Evolutionary conservation across 176 grass and related monocot genomes (phyloP).

Genomic region (Paspalum notatum): DNA sequence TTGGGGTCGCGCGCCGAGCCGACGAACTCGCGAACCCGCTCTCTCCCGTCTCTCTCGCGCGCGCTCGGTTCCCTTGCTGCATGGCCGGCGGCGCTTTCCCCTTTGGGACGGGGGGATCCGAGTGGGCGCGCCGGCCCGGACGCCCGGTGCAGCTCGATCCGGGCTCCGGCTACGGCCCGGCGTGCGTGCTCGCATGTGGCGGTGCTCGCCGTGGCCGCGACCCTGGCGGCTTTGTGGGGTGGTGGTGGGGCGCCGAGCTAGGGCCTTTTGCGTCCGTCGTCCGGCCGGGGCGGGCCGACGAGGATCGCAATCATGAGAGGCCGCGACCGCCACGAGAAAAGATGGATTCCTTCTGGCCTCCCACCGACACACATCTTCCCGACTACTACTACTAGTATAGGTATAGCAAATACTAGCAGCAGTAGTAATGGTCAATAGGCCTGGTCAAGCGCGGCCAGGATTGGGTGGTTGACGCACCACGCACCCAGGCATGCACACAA

Average conservation of each 20-base stretch:
- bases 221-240: conserved; percentile 9
- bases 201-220: neutral
- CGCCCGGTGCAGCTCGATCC: too few relatives aligned
- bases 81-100: conserved; percentile 28
- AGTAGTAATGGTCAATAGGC: neutral
- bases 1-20: too few relatives aligned
- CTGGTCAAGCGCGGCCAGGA: neutral
- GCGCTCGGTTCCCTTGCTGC: neutral
- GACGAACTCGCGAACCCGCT: neutral
- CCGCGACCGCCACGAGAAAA: neutral
- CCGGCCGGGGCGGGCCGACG: neutral
- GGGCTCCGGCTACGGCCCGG: neutral
- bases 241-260: conserved; percentile 4
- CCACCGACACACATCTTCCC: conserved; percentile 53
- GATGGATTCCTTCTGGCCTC: neutral
- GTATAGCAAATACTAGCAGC: too few relatives aligned
- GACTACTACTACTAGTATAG: neutral
- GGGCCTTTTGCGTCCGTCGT: neutral
- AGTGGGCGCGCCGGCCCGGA: neutral
- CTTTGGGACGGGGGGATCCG: neutral
- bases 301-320: conserved; percentile 37
- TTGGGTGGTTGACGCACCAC: neutral
- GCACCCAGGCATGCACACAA: too few relatives aligned
- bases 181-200: conserved; percentile 35
- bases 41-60: neutral